Evolutionary conservation across 2,329 filamentous ascomycete genomes (phyloP), one percentile per base, ranked within the genome.

Genomic region (Xylaria sp.): DNA sequence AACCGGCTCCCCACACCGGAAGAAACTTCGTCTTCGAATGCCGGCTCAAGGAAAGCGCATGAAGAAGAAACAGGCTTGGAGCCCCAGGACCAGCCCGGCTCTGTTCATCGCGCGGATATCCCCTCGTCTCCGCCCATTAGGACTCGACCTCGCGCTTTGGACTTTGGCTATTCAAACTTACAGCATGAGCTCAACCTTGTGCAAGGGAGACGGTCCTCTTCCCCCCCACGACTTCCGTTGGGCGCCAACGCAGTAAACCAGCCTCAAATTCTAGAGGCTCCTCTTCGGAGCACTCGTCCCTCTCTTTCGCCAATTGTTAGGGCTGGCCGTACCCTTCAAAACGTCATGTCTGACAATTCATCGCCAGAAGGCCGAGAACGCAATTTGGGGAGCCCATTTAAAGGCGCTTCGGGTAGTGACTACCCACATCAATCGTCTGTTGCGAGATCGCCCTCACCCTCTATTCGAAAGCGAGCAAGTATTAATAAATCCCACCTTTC

Each of bases 271-370:
- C 55, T 70, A 21, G 71, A 71, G 38, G 62, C 66, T 35, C 68
- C 70, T 25, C 38, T 41, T 43, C 55, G 54, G 29, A 44, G 31
- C n/a, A 60, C 52, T 47, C 67, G 71, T 37, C 71, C 71, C 10
- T 71, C 71, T 1, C 74, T 87, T 0, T 86, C 84, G 4, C 84
- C 85, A 1, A 86, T 86, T 35, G 81, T 87, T n/a, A 79, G 84
- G 46, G 85, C 80, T 25, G 85, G 84, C 3, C 78, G 83, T 48
- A 83, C 80, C 29, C 73, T 87, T 13, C 85, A 87, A 68, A 84
- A 79, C 60, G 81, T 87, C 37, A 84, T 85, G 10, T 86, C 84
- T 0, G 85, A 87, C 64, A 82, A 83, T 7, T 83, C 84, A 0
- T 86, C 85, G 0, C 85, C 85, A 1, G 81, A 82, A 52, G 77